Evolutionary conservation across 495 filamentous ascomycete genomes (phyloP), one percentile per base, ranked within the genome.

Genomic region (Choiromyces venosus): DNA sequence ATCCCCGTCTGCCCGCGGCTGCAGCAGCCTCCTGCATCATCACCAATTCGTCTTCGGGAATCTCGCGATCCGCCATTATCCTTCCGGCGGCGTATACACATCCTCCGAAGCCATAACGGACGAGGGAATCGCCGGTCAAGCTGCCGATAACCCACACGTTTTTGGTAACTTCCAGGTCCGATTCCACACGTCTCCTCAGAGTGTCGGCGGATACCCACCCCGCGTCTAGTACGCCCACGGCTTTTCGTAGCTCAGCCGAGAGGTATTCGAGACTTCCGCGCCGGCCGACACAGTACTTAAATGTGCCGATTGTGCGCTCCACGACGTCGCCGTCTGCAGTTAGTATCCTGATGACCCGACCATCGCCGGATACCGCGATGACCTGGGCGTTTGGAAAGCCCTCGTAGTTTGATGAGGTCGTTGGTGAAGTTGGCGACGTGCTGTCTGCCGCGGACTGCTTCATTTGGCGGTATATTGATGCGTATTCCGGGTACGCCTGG

Each of bases 401-500:
- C 75, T 90, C 87, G 68, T 91, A 91, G 1, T 66, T 38, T 52
- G 33, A n/a, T 65, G 42, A 8, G 52, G 39, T 71, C 40, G 71
- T 36, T 38, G 10, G 37, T 12, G 61, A 67, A 35, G 35, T 75
- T 3, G 68, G 52, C 19, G 71, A 71, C 65, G 78, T 80, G 52
- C 66, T 37, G 5, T 65, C 65, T 8, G 70, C 37, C 83, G 84
- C 85, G 4, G 87, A 85, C 9, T 84, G 80, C 80, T 88, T 90
- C 89, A 91, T 91, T 35, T 86, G 82, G 25, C 87, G 84, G 75
- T 91, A 91, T 14, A 91, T 83, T 61, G 85, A 83, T 0, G 89
- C 88, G 77, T 91, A 90, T 71, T 91, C 89, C 0, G 89, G 89
- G 76, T 91, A 91, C 44, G 88, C 89, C 25, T 87, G 83, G 52